Conservation (phyloP, 176 grass and related monocot genomes). For the Saccharum officinarum region DNA sequence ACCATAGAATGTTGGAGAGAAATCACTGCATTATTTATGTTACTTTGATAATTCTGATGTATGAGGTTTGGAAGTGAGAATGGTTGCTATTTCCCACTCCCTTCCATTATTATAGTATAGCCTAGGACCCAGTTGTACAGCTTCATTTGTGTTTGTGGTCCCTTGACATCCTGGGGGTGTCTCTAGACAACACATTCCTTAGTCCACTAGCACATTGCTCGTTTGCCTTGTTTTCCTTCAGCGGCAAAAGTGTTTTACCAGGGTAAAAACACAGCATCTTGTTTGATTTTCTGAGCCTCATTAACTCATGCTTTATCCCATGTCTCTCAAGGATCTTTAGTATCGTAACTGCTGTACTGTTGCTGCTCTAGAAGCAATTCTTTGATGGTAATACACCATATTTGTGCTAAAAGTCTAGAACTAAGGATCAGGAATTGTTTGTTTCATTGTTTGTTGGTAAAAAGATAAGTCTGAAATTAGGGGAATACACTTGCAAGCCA, state of each 20-base stretch:
- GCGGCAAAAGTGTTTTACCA: slow-evolving; percentile 6
- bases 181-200: slow-evolving; percentile 15
- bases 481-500: neutral
- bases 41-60: slow-evolving; percentile 20
- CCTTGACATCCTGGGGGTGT: slow-evolving; percentile 20
- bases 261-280: neutral
- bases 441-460: neutral
- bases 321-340: neutral
- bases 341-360: neutral
- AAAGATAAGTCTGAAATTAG: neutral
- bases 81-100: slow-evolving; percentile 16
- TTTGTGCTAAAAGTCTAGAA: neutral
- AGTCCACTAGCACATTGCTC: slow-evolving; percentile 5
- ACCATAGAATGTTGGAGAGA: neutral
- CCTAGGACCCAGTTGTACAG: slow-evolving; percentile 21
- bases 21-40: neutral
- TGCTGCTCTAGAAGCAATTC: neutral
- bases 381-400: neutral
- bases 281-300: slow-evolving; percentile 8
- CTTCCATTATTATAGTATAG: slow-evolving; percentile 28
- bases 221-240: neutral
- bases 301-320: neutral
- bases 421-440: neutral
- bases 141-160: slow-evolving; percentile 22
- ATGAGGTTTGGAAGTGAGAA: slow-evolving; percentile 19